Percentiles rank a stretch among this genome's conserved stretches.
Evolutionary conservation across 1,139 yeast genomes (phyloP).

Genomic region (Candida dubliniensis): DNA sequence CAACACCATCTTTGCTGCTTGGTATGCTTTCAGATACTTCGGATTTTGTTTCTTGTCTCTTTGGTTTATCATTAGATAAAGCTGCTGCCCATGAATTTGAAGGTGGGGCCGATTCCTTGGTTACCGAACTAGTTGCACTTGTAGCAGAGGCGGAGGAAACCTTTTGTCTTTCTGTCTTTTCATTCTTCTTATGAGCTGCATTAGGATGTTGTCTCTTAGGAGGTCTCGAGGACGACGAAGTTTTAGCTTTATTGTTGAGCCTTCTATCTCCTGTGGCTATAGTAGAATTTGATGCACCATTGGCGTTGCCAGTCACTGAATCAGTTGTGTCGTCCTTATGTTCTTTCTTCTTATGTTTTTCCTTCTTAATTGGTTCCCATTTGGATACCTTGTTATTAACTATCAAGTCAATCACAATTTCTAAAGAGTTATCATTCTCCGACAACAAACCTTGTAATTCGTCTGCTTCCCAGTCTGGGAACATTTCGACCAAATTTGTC

Average conservation of each 20-base stretch:
- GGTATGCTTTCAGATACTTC: background rate
- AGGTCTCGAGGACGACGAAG: slow-evolving; percentile 9
- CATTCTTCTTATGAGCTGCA: slow-evolving; percentile 3
- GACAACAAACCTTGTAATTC: slow-evolving; percentile 75
- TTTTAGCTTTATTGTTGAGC: slow-evolving; percentile 8
- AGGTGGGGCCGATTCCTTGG: slow-evolving; percentile 18
- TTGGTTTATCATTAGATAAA: slow-evolving; percentile 40
- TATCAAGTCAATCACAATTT: slow-evolving; percentile 80
- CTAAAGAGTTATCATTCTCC: slow-evolving; percentile 73
- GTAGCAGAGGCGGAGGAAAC: slow-evolving; percentile 5
- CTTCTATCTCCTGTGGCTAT: slow-evolving; percentile 9
- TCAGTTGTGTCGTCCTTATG: slow-evolving; percentile 21
- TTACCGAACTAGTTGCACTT: slow-evolving; percentile 8
- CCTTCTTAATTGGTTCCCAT: slow-evolving; percentile 59
- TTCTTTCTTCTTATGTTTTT: slow-evolving; percentile 43
- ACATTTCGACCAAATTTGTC: slow-evolving; percentile 72
- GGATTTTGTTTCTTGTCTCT: slow-evolving; percentile 13
- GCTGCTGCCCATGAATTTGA: slow-evolving; percentile 55
- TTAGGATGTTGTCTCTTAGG: slow-evolving; percentile 9
- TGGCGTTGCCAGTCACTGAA: background rate
- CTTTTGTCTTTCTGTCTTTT: background rate
- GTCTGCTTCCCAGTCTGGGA: slow-evolving; percentile 92
- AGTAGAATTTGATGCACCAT: slow-evolving; percentile 3
- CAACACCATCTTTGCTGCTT: too few species aligned
- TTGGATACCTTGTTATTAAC: slow-evolving; percentile 72